Percentiles rank a stretch among this genome's conserved stretches.
Conservation (phyloP, 257 asterid genomes). For the Buddleja alternifolia region DNA sequence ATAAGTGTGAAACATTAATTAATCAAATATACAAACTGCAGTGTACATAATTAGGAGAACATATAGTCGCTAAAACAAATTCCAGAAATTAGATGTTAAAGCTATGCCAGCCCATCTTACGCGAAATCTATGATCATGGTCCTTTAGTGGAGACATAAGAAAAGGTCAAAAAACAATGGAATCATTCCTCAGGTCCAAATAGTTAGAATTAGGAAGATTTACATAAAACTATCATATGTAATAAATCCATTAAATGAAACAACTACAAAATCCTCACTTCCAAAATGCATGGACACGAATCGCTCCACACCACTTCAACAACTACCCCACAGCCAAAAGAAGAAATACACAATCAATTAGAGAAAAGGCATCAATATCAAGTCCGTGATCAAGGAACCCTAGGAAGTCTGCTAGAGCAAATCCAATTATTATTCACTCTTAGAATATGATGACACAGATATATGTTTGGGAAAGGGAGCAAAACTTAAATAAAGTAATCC, state of each 20-base stretch:
- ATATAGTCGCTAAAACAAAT: constrained; percentile 17
- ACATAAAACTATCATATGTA: not conserved
- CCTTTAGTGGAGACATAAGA: not conserved
- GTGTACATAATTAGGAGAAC: constrained; percentile 11
- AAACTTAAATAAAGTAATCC: not conserved
- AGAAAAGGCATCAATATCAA: not conserved
- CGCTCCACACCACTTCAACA: constrained; percentile 9
- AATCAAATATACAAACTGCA: constrained; percentile 19
- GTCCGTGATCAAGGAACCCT: not conserved
- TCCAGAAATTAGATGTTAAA: constrained; percentile 23
- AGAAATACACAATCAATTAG: not conserved
- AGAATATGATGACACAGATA: not conserved
- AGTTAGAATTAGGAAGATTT: not conserved
- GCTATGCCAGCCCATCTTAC: constrained; percentile 9
- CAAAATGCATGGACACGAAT: not conserved
- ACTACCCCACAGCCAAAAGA: not conserved
- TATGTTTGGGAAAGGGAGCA: not conserved
- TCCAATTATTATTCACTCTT: not conserved
- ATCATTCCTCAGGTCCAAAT: not conserved
- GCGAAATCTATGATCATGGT: constrained; percentile 12
- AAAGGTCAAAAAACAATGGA: not conserved
- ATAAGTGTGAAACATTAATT: constrained; percentile 20
- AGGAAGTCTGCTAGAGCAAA: not conserved
- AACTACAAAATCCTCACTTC: no score
- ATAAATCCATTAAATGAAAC: constrained; percentile 7